Evolutionary conservation across 257 asterid species (phyloP), one percentile per base, ranked within the genome.

Genomic region (Schizonepeta tenuifolia): DNA sequence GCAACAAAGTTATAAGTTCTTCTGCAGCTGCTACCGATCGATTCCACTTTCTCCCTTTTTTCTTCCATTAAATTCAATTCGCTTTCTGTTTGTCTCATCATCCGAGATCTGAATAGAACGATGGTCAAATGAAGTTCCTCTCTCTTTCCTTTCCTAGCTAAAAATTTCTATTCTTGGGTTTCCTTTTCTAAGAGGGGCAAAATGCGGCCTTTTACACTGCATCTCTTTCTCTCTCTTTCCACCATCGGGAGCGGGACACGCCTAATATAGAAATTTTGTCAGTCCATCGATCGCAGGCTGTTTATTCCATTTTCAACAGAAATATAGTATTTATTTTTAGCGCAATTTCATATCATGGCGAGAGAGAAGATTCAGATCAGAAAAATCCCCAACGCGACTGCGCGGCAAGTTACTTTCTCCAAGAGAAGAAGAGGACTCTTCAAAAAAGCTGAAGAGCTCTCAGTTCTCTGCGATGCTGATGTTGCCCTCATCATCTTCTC

Each of bases 371-470:
- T 89, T 77, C 87, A 86, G 92, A 91, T 91, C 77, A 89, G 71
- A 88, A 91, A 87, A 77, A 90, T 91, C 66, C 94, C 74, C 18
- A 91, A 91, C 92, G 82, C 92, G 0, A 86, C 94, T 0, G 92
- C 97, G 0, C 80, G 96, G 43, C 94, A 91, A 61, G 97, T 91
- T 0, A 87, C 96, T 9, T 91, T 91, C 71, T 84, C 96, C 0
- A 91, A 91, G 81, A 82, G 97, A 41, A 83, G 96, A 82, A 89
- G 92, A 80, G 96, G 96, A 15, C 85, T 91, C 26, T 87, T 91
- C 75, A 91, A 91, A 86, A 91, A 91, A 82, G 97, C 97, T 51
- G 87, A 91, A 73, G 97, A 91, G 54, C 95, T 91, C 67, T 76
- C 94, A 0, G 85, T 90, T 79, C 94, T 90, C 3, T 90, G 97